Conservation (phyloP, 139 green algal genomes). For the Marvania coccoides region DNA sequence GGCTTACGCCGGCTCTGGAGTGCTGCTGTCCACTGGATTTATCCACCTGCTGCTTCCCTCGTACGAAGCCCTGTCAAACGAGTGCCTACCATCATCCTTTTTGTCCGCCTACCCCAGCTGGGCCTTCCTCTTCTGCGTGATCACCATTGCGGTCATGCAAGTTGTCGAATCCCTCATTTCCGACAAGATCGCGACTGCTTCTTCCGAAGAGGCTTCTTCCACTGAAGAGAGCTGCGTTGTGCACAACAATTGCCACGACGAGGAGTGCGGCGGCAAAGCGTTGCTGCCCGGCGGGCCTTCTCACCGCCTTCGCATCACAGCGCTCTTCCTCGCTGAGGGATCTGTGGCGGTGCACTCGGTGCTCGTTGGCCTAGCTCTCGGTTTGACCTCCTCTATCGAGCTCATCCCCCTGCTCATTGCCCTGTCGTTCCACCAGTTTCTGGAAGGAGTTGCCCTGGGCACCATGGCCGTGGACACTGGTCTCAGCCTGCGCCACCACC, state of each 20-base stretch:
- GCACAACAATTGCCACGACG: neutral
- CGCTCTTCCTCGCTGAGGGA: slow-evolving; percentile 15
- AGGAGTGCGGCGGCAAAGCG: neutral
- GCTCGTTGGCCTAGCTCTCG: slow-evolving; percentile 36
- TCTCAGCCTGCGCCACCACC: slow-evolving; percentile 1
- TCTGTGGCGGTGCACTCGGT: slow-evolving; percentile 36
- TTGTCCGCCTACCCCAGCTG: slow-evolving; percentile 16
- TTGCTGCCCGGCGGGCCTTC: neutral
- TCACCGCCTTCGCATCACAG: neutral
- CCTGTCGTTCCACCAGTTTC: slow-evolving; percentile 41
- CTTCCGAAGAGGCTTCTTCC: neutral
- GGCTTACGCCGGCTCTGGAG: no score
- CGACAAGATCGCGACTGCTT: neutral
- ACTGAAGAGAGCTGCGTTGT: neutral
- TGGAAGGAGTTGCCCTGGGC: slow-evolving; percentile 40
- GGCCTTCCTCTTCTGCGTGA: slow-evolving; percentile 12
- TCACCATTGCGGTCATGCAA: slow-evolving; percentile 18
- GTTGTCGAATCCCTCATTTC: slow-evolving; percentile 2
- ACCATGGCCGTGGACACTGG: slow-evolving; percentile 23
- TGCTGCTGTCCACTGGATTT: slow-evolving; percentile 28
- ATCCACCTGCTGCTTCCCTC: slow-evolving; percentile 43
- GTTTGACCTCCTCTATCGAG: slow-evolving; percentile 16
- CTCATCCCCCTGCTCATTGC: slow-evolving; percentile 33
- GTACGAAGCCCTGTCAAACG: neutral
- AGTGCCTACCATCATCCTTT: slow-evolving; percentile 19